Evolutionary conservation across 257 asterid species (phyloP), one percentile per base, ranked within the genome.

Genomic region (Lycium ferocissimum): DNA sequence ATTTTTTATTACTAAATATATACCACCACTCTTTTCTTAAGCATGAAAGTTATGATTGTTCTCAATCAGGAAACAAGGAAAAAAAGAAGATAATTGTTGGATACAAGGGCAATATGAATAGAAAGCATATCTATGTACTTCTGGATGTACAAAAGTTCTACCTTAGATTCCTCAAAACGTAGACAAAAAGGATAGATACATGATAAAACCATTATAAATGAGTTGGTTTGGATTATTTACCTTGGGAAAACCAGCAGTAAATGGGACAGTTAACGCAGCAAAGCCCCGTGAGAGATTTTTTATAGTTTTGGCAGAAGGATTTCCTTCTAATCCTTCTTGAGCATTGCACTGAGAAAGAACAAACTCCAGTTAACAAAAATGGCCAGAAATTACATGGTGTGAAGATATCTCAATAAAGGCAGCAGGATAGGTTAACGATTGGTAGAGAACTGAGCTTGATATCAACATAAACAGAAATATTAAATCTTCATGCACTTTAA

Each of bases 301-400:
- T 59, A 96, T 92, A 78, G 90, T 91, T 59, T 66, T 80, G 59
- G 94, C 94, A 71, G 88, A 71, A 35, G 97, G 91, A 87, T 92
- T 96, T 80, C 98, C 98, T 91, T 95, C 98, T 94, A 96, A 67
- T 40, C 99, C 99, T 88, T 97, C 99, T 85, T 91, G 97, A 69
- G 92, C 92, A 86, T 96, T 96, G 86, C 87, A 90, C 99, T 96
- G 86, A 59, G 87, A 83, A 57, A 43, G 57, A 47, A 49, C 12
- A 33, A 78, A 75, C 26, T 76, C 26, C 0, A 11, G 63, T 76
- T 26, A 76, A 76, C 47, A 76, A 66, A n/a, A 80, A 6, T 33
- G 2, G 71, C 83, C 38, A 79, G 83, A 71, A 72, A 87, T 69
- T 66, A 76, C 14, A 76, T 47, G 18, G 47, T 51, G 22, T 26